These are phyloP conservation scores for Pythium utonaiense DNA, from an alignment of 352 stramenopile species.

Conservation along the genomic window DNA sequence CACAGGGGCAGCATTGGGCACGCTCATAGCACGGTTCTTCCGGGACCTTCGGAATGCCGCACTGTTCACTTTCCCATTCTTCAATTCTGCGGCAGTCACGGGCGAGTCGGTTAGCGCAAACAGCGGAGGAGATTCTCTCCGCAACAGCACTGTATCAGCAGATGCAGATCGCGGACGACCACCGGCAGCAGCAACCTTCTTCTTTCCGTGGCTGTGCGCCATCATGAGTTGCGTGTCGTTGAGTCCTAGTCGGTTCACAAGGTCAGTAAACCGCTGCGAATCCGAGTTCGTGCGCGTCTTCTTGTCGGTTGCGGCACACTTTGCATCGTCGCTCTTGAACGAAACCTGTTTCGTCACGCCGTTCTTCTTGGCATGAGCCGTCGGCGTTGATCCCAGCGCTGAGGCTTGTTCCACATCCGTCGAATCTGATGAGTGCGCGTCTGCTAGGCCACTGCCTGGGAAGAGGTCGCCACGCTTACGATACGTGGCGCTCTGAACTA, in stretches of 20 bases:
- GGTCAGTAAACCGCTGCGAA: constrained; percentile 22
- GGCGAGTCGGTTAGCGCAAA: constrained; percentile 22
- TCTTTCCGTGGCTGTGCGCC: constrained; percentile 10
- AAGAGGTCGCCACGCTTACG: constrained; percentile 29
- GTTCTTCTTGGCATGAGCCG: not conserved
- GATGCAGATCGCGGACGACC: constrained; percentile 28
- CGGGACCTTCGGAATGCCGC: constrained; percentile 1
- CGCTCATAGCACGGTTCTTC: constrained; percentile 27
- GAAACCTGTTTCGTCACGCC: constrained; percentile 23
- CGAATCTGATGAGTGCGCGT: not conserved
- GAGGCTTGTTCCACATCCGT: not conserved
- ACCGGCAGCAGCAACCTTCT: constrained; percentile 9
- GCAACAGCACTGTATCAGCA: constrained; percentile 29
- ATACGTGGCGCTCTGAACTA: constrained; percentile 30
- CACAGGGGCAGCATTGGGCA: constrained; percentile 10
- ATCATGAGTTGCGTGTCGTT: constrained; percentile 28
- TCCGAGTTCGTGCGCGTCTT: constrained; percentile 22
- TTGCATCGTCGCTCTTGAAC: constrained; percentile 11
- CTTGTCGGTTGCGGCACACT: constrained; percentile 3
- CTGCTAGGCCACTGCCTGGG: not conserved
- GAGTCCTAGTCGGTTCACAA: constrained; percentile 25
- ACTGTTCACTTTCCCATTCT: constrained; percentile 1
- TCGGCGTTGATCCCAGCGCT: not conserved
- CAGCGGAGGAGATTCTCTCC: constrained; percentile 18
- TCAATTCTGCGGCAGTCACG: constrained; percentile 1